Evolutionary conservation across 495 filamentous ascomycete genomes (phyloP).

Genomic region (Lasiosphaeris hirsuta): DNA sequence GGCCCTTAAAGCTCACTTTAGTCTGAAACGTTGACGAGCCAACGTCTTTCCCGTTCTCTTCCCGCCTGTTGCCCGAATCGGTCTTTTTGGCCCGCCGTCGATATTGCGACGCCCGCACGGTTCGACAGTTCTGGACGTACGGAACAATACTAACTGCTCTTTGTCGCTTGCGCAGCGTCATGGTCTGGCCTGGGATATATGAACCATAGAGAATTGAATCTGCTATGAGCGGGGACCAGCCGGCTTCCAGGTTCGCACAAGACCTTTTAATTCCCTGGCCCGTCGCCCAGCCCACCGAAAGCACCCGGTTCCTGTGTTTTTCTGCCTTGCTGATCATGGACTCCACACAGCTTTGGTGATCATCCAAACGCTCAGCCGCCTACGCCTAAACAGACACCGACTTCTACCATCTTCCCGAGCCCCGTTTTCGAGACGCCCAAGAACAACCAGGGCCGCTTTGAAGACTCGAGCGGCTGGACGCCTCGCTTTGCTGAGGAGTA

Average conservation of each 20-base stretch:
- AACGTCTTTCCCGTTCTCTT: neutral
- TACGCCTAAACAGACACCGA: constrained; percentile 73
- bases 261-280: constrained; percentile 17
- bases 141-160: constrained; percentile 8
- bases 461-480: constrained; percentile 50
- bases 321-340: constrained; percentile 25
- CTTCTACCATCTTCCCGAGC: constrained; percentile 58
- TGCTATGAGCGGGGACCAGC: constrained; percentile 77
- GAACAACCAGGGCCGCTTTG: constrained; percentile 42
- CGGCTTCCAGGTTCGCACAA: constrained; percentile 62
- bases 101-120: constrained; percentile 13
- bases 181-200: constrained; percentile 21
- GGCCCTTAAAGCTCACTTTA: constrained; percentile 2
- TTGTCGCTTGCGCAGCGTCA: constrained; percentile 14
- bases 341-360: constrained; percentile 65
- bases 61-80: constrained; percentile 6
- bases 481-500: constrained; percentile 57
- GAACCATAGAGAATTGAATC: constrained; percentile 30
- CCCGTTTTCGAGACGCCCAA: constrained; percentile 67
- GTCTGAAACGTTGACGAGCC: constrained; percentile 15
- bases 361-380: constrained; percentile 74
- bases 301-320: neutral
- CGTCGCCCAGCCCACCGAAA: neutral
- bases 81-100: constrained; percentile 7
- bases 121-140: constrained; percentile 12